Percentiles rank a stretch among this genome's conserved stretches.
These are phyloP conservation scores for Cyclocybe aegerita DNA, from an alignment of 768 basidiomycete species.

Conservation along the genomic window DNA sequence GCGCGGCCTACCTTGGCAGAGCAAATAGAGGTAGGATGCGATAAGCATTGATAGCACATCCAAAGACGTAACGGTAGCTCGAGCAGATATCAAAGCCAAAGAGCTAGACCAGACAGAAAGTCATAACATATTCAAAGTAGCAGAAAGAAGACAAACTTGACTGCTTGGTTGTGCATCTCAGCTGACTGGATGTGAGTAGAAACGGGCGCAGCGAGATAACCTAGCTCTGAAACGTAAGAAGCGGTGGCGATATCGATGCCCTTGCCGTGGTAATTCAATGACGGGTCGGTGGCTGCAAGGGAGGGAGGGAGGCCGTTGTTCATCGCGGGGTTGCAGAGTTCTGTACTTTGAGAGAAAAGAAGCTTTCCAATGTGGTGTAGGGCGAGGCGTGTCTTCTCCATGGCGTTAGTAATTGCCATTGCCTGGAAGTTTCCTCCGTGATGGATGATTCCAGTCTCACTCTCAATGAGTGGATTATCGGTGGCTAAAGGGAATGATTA, in stretches of 20 bases:
- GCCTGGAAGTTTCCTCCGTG: constrained; percentile 90
- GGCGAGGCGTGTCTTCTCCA: constrained; percentile 83
- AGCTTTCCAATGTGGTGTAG: constrained; percentile 72
- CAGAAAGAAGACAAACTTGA: constrained; percentile 54
- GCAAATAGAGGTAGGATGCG: constrained; percentile 69
- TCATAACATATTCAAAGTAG: background rate
- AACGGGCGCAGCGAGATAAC: constrained; percentile 75
- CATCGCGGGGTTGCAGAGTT: constrained; percentile 78
- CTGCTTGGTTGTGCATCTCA: constrained; percentile 84
- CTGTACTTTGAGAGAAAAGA: constrained; percentile 68
- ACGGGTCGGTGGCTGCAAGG: constrained; percentile 71
- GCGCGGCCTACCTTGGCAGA: constrained; percentile 56
- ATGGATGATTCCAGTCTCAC: constrained; percentile 61
- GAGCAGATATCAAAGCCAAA: constrained; percentile 70
- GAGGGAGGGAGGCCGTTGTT: constrained; percentile 79
- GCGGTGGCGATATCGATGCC: constrained; percentile 83
- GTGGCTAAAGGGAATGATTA: constrained; percentile 49
- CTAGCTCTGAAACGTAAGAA: constrained; percentile 76
- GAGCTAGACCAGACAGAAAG: constrained; percentile 31
- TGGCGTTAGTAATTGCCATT: constrained; percentile 73
- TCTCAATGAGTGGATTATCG: constrained; percentile 80
- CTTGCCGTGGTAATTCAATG: constrained; percentile 76
- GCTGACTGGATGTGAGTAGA: constrained; percentile 81
- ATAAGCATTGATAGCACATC: constrained; percentile 71
- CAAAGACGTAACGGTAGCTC: constrained; percentile 67